Base-by-base conservation (phyloP, 805 yeast species). In the Schizosaccharomyces lindneri region DNA sequence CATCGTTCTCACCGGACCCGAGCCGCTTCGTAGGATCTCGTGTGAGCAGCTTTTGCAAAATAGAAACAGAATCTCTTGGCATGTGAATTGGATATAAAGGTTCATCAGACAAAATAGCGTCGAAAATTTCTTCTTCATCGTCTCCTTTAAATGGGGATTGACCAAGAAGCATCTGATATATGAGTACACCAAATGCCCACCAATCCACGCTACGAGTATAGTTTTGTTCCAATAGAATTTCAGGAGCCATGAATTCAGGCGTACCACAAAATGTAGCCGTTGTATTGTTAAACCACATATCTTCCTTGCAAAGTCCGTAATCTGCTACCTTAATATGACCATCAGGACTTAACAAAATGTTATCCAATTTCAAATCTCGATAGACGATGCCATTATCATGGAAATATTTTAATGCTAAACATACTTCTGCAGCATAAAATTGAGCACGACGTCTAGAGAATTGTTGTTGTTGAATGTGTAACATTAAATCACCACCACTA, bases 161-260 rank as follows among this genome's bases (percentile, higher is more conserved):
- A 61, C 96, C 93, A 63, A 93, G 77, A 63, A 93, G 76, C 99
- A 93, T 93, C 73, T 93, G 98, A 72, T 90, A 93, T 65, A 93
- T 76, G 65, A 93, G 77, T 36, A 93, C 97, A 63, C 99, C 99
- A 76, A 89, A 87, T 0, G 98, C 97, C 98, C 98, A 93, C 98
- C 98, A 93, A 73, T 93, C 99, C 62, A 93, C 98, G 48, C 93
- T 85, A 69, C 95, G 81, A 61, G 88, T 93, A 69, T 93, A 93
- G 63, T 83, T 85, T 71, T 89, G 95, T 62, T 93, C 97, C 65
- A 87, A 83, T 69, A 93, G 76, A 66, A 93, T 90, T 72, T 93
- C 99, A 0, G 99, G 99, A 0, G 98, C 99, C 95, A 93, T 93
- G 67, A 93, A 86, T 72, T 93, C 98, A 0, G 99, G 99, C 2